A percentile compares a stretch with the other conserved stretches of the same genome.
Evolutionary conservation across 495 filamentous ascomycete species (phyloP).

Genomic region (Bacidia gigantensis): DNA sequence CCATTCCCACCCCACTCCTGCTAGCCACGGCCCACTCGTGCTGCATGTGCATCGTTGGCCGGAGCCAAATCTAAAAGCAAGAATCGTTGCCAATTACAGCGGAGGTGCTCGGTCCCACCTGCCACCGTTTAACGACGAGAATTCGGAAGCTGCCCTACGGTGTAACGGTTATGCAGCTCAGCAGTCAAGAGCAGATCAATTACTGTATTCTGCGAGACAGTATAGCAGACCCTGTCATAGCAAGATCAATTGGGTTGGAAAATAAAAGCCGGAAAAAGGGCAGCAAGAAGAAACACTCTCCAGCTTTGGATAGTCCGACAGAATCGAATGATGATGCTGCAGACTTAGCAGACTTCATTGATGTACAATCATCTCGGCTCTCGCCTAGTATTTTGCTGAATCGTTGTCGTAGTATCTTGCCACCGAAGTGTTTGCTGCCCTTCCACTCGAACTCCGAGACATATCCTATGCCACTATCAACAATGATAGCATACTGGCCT

Average conservation of each 20-base stretch:
- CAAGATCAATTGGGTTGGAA: conserved; percentile 30
- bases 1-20: no score
- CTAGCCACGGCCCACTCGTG: no score
- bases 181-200: conserved; percentile 30
- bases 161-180: neutral
- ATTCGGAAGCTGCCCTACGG: neutral
- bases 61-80: neutral
- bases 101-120: neutral
- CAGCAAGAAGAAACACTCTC: conserved; percentile 24
- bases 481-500: conserved; percentile 32
- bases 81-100: neutral
- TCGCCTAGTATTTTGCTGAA: neutral
- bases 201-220: conserved; percentile 61
- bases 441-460: conserved; percentile 46
- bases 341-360: conserved; percentile 62
- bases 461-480: conserved; percentile 44
- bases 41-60: neutral
- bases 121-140: no score
- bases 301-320: conserved; percentile 15
- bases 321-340: conserved; percentile 35
- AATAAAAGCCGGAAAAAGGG: conserved; percentile 26
- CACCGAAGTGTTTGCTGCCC: conserved; percentile 46
- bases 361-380: conserved; percentile 26
- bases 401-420: conserved; percentile 48
- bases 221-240: conserved; percentile 42